Evolutionary conservation across 2,329 filamentous ascomycete species (phyloP).

Genomic region (Xylaria polymorpha): DNA sequence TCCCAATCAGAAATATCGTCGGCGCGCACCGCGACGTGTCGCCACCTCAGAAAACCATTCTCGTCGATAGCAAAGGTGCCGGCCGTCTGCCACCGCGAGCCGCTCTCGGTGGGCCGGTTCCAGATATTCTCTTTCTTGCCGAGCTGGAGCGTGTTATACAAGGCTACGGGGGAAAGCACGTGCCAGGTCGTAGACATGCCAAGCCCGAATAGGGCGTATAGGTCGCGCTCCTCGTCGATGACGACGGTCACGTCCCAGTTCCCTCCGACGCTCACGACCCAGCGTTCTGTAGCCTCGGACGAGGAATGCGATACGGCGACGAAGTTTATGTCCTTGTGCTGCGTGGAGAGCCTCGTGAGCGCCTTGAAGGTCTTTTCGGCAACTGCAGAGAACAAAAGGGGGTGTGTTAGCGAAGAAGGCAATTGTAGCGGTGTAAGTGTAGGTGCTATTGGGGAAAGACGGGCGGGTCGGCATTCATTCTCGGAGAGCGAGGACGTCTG

Average conservation of each 20-base stretch:
- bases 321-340: slow-evolving; percentile 64
- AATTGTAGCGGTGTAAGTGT: neutral
- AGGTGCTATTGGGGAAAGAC: neutral
- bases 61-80: slow-evolving; percentile 72
- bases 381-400: slow-evolving; percentile 57
- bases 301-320: slow-evolving; percentile 72
- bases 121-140: slow-evolving; percentile 73
- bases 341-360: slow-evolving; percentile 63
- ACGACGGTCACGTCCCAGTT: slow-evolving; percentile 69
- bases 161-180: slow-evolving; percentile 67
- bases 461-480: neutral
- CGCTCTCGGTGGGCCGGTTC: slow-evolving; percentile 73
- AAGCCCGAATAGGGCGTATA: slow-evolving; percentile 75
- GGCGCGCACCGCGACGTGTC: slow-evolving; percentile 58
- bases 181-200: slow-evolving; percentile 71
- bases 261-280: slow-evolving; percentile 67
- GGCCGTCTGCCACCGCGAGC: slow-evolving; percentile 74
- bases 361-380: slow-evolving; percentile 73
- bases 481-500: neutral
- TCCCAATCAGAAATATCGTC: slow-evolving; percentile 67
- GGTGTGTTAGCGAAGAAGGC: slow-evolving; percentile 16
- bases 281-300: slow-evolving; percentile 63
- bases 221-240: slow-evolving; percentile 67
- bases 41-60: slow-evolving; percentile 65
- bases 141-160: slow-evolving; percentile 68